These are phyloP conservation scores for Annulohypoxylon nitens DNA, from an alignment of 495 filamentous ascomycete species.

Conservation along the genomic window DNA sequence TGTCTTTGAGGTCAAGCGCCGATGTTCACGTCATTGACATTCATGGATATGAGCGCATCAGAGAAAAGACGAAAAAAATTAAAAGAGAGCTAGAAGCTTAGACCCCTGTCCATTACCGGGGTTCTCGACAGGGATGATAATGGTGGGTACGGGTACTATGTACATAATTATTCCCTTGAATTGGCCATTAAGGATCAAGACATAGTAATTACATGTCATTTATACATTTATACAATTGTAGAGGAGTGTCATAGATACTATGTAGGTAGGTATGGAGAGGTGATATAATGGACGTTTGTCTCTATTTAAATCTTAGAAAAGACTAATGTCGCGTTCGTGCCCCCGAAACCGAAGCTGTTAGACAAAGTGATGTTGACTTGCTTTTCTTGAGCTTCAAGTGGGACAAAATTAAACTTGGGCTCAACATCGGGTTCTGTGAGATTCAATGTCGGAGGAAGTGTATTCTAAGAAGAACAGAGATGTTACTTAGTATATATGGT, in stretches of 20 bases:
- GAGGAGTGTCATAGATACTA: neutral
- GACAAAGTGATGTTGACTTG: constrained; percentile 81
- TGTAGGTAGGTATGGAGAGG: neutral
- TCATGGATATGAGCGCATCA: constrained; percentile 27
- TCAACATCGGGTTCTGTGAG: constrained; percentile 74
- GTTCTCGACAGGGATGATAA: constrained; percentile 36
- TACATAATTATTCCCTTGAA: neutral
- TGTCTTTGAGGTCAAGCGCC: neutral
- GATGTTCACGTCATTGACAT: constrained; percentile 43
- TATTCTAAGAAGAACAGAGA: constrained; percentile 65
- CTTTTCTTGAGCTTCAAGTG: constrained; percentile 75
- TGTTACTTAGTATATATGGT: constrained; percentile 37
- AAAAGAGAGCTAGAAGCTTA: constrained; percentile 35
- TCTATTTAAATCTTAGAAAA: constrained; percentile 63
- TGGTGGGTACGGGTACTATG: constrained; percentile 14
- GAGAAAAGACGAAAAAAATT: constrained; percentile 28
- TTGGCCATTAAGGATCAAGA: neutral
- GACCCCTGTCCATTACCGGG: constrained; percentile 22
- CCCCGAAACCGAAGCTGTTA: constrained; percentile 98
- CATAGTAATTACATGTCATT: neutral
- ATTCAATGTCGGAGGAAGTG: constrained; percentile 90
- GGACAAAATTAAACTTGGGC: constrained; percentile 90
- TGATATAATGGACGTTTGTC: no score
- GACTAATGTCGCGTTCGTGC: constrained; percentile 92
- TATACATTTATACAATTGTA: neutral